Conservation (phyloP, 2,329 filamentous ascomycete genomes). For the Hypoxylon sp. region DNA sequence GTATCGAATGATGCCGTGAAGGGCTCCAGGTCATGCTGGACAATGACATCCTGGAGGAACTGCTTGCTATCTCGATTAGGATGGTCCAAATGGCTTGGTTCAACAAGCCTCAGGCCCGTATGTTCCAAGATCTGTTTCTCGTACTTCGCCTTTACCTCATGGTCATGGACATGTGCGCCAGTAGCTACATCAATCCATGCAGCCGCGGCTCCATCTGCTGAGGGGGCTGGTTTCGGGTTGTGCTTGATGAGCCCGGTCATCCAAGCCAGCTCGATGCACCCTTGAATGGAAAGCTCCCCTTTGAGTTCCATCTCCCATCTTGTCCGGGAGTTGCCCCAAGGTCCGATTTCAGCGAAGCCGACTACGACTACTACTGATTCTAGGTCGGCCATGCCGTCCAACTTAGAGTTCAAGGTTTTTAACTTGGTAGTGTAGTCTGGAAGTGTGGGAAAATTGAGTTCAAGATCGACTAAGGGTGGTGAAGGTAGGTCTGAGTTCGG, state of each 20-base stretch:
- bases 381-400: conserved; percentile 59
- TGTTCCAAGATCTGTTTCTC: conserved; percentile 54
- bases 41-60: conserved; percentile 55
- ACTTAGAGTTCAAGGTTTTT: conserved; percentile 40
- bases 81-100: conserved; percentile 47
- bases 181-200: conserved; percentile 64
- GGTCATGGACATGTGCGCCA: conserved; percentile 50
- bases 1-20: conserved; percentile 54
- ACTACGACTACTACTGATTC: conserved; percentile 57
- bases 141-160: conserved; percentile 53
- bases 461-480: conserved; percentile 62
- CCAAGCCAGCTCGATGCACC: conserved; percentile 81
- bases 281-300: conserved; percentile 78
- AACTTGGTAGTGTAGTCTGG: conserved; percentile 49
- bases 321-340: conserved; percentile 79
- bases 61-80: conserved; percentile 50
- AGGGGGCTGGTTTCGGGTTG: conserved; percentile 71
- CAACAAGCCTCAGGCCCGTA: conserved; percentile 55
- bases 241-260: conserved; percentile 82
- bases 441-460: conserved; percentile 49
- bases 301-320: conserved; percentile 81
- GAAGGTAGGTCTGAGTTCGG: conserved; percentile 13
- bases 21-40: conserved; percentile 54
- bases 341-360: conserved; percentile 61
- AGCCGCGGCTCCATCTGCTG: conserved; percentile 75